phyloP scores from a whole-genome alignment of 345 rosid species.

The Ceriops zippeliana region DNA sequence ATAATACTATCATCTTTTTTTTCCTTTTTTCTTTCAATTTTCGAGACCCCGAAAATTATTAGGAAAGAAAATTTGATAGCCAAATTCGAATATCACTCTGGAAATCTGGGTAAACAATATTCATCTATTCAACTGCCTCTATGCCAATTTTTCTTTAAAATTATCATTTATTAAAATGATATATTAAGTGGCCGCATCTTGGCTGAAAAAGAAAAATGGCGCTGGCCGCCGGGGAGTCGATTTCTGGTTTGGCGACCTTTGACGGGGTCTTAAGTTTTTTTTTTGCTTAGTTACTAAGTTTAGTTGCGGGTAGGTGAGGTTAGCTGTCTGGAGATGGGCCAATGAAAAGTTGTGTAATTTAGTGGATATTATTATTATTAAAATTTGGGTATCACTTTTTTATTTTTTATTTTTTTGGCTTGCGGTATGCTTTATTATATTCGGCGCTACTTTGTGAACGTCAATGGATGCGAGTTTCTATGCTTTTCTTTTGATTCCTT shows the following conservation, averaged over 20 bases:
- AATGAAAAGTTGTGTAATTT: background rate
- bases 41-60: background rate
- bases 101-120: no score
- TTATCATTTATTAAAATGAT: no score
- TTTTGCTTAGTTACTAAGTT: constrained; percentile 23
- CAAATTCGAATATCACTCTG: no score
- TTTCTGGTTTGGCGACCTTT: constrained; percentile 5
- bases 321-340: constrained; percentile 18
- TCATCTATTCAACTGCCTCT: no score
- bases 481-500: constrained; percentile 24
- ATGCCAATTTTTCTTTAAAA: no score
- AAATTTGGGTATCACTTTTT: background rate
- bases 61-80: background rate
- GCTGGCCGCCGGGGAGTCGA: constrained; percentile 4
- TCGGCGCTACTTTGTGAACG: constrained; percentile 7
- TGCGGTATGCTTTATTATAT: constrained; percentile 8
- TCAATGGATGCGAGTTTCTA: constrained; percentile 14
- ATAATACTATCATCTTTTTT: no score
- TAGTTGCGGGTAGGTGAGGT: constrained; percentile 20
- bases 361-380: constrained; percentile 3
- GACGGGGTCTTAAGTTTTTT: background rate
- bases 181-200: no score
- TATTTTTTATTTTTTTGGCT: background rate
- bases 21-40: no score
- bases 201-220: background rate